Base-by-base conservation (phyloP, 805 yeast species). In the Ascoidea tarda region DNA sequence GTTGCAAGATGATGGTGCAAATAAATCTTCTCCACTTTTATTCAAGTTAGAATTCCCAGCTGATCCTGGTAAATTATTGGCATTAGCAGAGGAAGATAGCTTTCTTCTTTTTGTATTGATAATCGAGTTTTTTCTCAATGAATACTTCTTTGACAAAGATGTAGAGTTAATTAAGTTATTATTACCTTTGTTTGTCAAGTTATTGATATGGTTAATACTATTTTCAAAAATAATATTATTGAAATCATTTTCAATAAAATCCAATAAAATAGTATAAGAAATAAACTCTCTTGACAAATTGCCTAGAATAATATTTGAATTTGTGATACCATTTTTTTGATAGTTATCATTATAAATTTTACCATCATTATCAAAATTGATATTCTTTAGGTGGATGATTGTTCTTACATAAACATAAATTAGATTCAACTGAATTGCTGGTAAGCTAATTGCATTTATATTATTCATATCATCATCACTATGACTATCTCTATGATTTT, bases 391-490 rank as follows among this genome's bases (percentile, higher is more conserved):
- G 57, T 71, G 69, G 55, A 73, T 73, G 66, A 66, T 66, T 2
- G 73, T 66, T 51, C 75, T 58, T 31, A 73, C 71, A 51, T 72
- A 60, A 46, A 69, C 60, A 53, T 69, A 73, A 58, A 73, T 75
- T 57, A 73, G 66, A 54, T 71, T 70, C 38, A 72, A 62, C 56
- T 73, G 78, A 51, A 72, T 68, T 54, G 69, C 68, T n/a, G 69
- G 67, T 47, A 72, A 57, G 46, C 67, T 69, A 1, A 68, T 59
- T 1, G 74, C 72, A 8, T 74, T 66, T 46, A 64, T 59, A 6
- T 62, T 60, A 57, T 71, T 50, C 16, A 62, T 21, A 6, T 60
- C 60, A 42, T 59, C 59, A n/a, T 55, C 60, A 10, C 59, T 47
- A 6, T 62, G 51, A 21, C 63, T 58, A 38, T 57, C 55, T 10